A percentile compares a stretch with the other conserved stretches of the same genome.
Evolutionary conservation across 768 basidiomycete species (phyloP).

Genomic region (Xanthoconium purpureum): DNA sequence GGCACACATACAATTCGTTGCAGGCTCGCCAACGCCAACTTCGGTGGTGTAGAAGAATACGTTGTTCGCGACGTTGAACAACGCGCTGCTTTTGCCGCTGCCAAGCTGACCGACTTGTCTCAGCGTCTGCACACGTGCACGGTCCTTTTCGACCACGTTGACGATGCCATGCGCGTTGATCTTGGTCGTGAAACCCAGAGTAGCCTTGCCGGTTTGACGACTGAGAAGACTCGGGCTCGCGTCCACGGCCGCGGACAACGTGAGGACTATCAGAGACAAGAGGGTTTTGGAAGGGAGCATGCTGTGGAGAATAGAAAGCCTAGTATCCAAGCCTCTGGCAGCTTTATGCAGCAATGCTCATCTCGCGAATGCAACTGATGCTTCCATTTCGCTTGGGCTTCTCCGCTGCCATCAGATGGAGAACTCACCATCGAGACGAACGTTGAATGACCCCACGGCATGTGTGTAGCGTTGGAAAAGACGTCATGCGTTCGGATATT

Average conservation of each 20-base stretch:
- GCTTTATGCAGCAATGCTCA: too few species aligned
- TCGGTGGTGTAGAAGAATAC: constrained; percentile 26
- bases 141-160: constrained; percentile 17
- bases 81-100: constrained; percentile 9
- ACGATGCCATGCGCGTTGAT: constrained; percentile 9
- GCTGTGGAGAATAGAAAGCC: too few species aligned
- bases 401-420: too few species aligned
- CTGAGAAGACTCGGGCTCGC: constrained; percentile 15
- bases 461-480: too few species aligned
- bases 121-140: constrained; percentile 17
- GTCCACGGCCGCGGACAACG: not conserved
- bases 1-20: constrained; percentile 23
- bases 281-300: constrained; percentile 15
- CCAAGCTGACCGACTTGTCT: not conserved
- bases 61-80: constrained; percentile 17
- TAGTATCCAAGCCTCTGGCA: too few species aligned
- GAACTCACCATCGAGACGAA: too few species aligned
- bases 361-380: too few species aligned
- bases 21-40: constrained; percentile 27
- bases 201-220: constrained; percentile 1
- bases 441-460: too few species aligned
- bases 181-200: constrained; percentile 12
- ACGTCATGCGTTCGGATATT: too few species aligned
- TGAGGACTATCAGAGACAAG: constrained; percentile 11
- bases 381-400: too few species aligned